Evolutionary conservation across 2,329 filamentous ascomycete genomes (phyloP).

Genomic region (Sordariomycetes sp.): DNA sequence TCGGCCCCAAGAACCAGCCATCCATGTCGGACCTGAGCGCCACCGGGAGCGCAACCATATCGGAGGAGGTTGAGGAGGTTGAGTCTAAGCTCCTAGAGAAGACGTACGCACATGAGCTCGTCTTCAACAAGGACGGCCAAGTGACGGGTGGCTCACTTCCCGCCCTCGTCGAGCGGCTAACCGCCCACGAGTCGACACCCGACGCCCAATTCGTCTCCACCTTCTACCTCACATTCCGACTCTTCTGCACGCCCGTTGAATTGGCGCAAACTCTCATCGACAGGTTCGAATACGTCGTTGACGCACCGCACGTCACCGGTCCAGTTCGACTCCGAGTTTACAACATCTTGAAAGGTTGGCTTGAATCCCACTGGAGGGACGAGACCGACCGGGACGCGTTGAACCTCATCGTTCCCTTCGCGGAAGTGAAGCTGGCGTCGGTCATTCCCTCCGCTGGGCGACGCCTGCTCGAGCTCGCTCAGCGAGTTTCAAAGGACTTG

Average conservation of each 20-base stretch:
- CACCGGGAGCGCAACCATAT: slow-evolving; percentile 47
- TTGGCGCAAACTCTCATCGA: slow-evolving; percentile 78
- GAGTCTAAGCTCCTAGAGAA: slow-evolving; percentile 82
- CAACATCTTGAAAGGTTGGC: slow-evolving; percentile 94
- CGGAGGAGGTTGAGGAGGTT: slow-evolving; percentile 67
- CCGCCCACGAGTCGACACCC: slow-evolving; percentile 84
- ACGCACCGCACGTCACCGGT: slow-evolving; percentile 60
- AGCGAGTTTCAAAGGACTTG: slow-evolving; percentile 65
- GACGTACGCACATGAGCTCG: slow-evolving; percentile 82
- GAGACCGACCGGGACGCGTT: slow-evolving; percentile 71
- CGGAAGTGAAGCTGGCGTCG: slow-evolving; percentile 56
- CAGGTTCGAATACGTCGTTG: slow-evolving; percentile 83
- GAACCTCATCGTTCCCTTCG: slow-evolving; percentile 67
- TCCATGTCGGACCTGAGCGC: slow-evolving; percentile 60
- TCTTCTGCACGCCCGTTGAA: slow-evolving; percentile 74
- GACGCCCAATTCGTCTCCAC: slow-evolving; percentile 87
- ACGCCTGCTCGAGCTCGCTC: slow-evolving; percentile 67
- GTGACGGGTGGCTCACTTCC: slow-evolving; percentile 87
- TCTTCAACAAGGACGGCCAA: slow-evolving; percentile 89
- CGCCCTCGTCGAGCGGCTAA: slow-evolving; percentile 88
- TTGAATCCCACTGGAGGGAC: slow-evolving; percentile 90
- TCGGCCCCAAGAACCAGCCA: slow-evolving; percentile 44
- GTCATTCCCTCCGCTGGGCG: slow-evolving; percentile 68
- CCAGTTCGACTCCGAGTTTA: slow-evolving; percentile 86
- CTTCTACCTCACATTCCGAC: slow-evolving; percentile 91